These are phyloP conservation scores for Trametes villosa DNA, from an alignment of 768 basidiomycete genomes.

Conservation along the genomic window DNA sequence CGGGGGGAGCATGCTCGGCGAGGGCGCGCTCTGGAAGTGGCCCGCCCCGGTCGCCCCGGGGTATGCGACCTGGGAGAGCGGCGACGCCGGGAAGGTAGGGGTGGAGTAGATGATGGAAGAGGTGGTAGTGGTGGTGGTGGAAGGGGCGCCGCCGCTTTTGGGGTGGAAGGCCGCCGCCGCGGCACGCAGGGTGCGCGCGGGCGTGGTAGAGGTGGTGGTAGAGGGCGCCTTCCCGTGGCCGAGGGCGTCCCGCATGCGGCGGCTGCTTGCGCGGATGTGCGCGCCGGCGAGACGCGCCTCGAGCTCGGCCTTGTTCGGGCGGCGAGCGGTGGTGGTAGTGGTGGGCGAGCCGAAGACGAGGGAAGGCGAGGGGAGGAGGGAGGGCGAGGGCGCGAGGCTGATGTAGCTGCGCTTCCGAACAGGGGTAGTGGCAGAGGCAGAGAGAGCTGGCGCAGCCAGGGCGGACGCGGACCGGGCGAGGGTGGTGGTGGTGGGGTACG, in stretches of 20 bases:
- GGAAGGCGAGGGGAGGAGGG: conserved; percentile 7
- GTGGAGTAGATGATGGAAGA: not conserved
- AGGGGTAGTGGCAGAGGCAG: no score
- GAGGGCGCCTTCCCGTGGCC: not conserved
- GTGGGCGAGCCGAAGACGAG: not conserved
- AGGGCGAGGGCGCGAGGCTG: conserved; percentile 13
- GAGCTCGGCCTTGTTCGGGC: conserved; percentile 26
- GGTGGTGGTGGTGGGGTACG: conserved; percentile 5
- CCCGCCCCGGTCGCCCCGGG: not conserved
- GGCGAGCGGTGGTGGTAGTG: conserved; percentile 3
- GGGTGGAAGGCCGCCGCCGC: not conserved
- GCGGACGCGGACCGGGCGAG: conserved; percentile 8
- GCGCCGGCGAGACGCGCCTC: conserved; percentile 18
- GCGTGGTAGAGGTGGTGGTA: not conserved
- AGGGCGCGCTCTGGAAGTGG: conserved; percentile 6
- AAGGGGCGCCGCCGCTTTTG: not conserved
- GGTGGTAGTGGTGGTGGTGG: not conserved
- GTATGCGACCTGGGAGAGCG: conserved; percentile 5
- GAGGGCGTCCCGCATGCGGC: conserved; percentile 6
- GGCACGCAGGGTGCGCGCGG: conserved; percentile 4
- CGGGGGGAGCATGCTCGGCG: conserved; percentile 20
- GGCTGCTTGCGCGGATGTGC: conserved; percentile 12
- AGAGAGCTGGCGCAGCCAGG: conserved; percentile 17
- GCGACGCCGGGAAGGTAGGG: not conserved
- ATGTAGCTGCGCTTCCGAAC: not conserved